Base-by-base conservation (phyloP, 2,329 filamentous ascomycete species). In the Torrubiella hemipterigena region DNA sequence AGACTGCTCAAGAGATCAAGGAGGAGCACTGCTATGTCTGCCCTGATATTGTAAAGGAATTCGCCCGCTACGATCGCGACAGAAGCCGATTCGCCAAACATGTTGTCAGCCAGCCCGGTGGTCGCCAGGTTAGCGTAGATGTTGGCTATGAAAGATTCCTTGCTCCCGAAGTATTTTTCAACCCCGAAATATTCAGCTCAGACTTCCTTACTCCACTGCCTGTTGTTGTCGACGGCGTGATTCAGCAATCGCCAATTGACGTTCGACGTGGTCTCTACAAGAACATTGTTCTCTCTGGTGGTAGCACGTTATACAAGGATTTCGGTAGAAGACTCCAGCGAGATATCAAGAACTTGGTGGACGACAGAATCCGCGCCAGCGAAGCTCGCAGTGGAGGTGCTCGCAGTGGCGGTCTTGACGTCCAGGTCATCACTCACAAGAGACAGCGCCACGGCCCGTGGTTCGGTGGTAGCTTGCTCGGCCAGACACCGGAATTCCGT, bases 111-210 rank as follows among this genome's bases (percentile, higher is more conserved):
- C 78, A 91, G 37, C 80, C 86, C 17, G 89, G 87, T 45, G 91
- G 91, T 40, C 80, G 82, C 45, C 77, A 82, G 45, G 78, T 89
- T 15, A 73, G 67, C 2, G 85, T 98, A 28, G 93, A 98, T 48
- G 83, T 98, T 32, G 91, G 91, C 32, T 98, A 96, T 61, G 91
- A 98, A 59, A 82, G 91, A 20, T 98, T 98, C 70, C 69, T 98
- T 37, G 91, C 91, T 3, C 93, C 93, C 16, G 91, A 98, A 58
- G 98, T 98, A 52, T 98, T 98, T 63, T 98, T 98, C 75, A 98
- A 98, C 61, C 91, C 91, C 18, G 91, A 98, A 63, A 98, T 98
- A 50, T 96, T 96, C 70, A 94, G 85, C 39, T 96, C 89, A 43
- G 91, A 98, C 55, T 98, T 98, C 67, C 65, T 98, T 42, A 98